phyloP scores from a whole-genome alignment of 345 rosid genomes.

The Rubroshorea leprosula region DNA sequence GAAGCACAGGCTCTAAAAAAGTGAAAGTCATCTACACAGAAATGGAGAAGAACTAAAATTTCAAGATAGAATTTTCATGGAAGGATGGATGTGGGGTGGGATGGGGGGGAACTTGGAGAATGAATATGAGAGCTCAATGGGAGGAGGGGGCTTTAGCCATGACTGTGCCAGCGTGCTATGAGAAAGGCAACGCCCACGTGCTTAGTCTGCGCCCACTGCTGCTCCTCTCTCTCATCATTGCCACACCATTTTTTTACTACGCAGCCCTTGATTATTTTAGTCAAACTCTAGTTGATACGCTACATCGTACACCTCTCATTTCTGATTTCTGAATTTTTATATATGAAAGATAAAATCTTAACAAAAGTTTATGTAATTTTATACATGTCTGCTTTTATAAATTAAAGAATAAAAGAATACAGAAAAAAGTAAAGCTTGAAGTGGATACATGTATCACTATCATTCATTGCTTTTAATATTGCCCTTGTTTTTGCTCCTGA shows the following conservation, averaged over 20 bases:
- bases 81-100: neutral
- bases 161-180: conserved; percentile 53
- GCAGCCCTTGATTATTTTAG: conserved; percentile 25
- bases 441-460: conserved; percentile 20
- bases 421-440: conserved; percentile 7
- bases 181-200: conserved; percentile 81
- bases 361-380: conserved; percentile 8
- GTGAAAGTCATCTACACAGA: conserved; percentile 15
- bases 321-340: neutral
- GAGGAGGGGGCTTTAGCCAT: conserved; percentile 14
- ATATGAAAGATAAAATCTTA: neutral
- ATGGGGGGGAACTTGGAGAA: neutral
- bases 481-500: conserved; percentile 22
- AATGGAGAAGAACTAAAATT: conserved; percentile 1
- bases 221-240: conserved; percentile 70
- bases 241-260: conserved; percentile 26
- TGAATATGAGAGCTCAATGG: conserved; percentile 1
- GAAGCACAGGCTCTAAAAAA: conserved; percentile 7
- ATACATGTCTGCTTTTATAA: neutral
- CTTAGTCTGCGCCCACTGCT: conserved; percentile 69
- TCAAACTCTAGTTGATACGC: conserved; percentile 37
- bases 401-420: neutral
- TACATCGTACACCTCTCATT: conserved; percentile 25
- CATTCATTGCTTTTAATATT: conserved; percentile 21
- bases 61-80: conserved; percentile 14